phyloP scores from a whole-genome alignment of 371 early-diverging fungal species.

The Lichtheimia hyalospora region DNA sequence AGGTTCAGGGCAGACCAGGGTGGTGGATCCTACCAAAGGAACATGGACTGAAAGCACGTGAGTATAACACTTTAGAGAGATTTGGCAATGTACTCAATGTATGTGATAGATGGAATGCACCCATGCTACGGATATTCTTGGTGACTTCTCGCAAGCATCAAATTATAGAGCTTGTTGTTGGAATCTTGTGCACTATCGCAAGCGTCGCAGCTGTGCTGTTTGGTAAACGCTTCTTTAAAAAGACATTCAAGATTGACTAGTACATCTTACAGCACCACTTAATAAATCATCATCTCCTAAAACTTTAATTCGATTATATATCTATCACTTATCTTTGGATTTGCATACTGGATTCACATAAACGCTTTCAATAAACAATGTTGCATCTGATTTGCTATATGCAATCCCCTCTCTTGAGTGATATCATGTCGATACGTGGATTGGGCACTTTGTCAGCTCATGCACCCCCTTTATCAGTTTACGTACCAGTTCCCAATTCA shows the following conservation, averaged over 20 bases:
- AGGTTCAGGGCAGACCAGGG: slow-evolving; percentile 34
- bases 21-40: slow-evolving; percentile 62
- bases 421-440: too few relatives aligned
- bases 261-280: background rate
- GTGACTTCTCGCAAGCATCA: slow-evolving; percentile 57
- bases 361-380: too few relatives aligned
- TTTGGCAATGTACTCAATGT: background rate
- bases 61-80: slow-evolving; percentile 26
- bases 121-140: slow-evolving; percentile 58
- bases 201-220: slow-evolving; percentile 37
- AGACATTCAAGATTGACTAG: slow-evolving; percentile 44
- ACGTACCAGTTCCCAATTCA: too few relatives aligned
- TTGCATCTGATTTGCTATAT: too few relatives aligned
- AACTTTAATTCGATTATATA: background rate
- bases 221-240: slow-evolving; percentile 35
- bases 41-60: slow-evolving; percentile 77
- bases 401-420: too few relatives aligned
- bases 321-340: background rate
- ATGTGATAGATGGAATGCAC: slow-evolving; percentile 49
- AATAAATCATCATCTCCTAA: too few relatives aligned
- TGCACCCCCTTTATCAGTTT: too few relatives aligned
- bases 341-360: too few relatives aligned
- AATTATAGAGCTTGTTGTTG: slow-evolving; percentile 62
- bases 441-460: too few relatives aligned
- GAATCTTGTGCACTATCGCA: slow-evolving; percentile 45